phyloP scores from a whole-genome alignment of 768 basidiomycete genomes.

The Pleurotus salmoneostramineus region DNA sequence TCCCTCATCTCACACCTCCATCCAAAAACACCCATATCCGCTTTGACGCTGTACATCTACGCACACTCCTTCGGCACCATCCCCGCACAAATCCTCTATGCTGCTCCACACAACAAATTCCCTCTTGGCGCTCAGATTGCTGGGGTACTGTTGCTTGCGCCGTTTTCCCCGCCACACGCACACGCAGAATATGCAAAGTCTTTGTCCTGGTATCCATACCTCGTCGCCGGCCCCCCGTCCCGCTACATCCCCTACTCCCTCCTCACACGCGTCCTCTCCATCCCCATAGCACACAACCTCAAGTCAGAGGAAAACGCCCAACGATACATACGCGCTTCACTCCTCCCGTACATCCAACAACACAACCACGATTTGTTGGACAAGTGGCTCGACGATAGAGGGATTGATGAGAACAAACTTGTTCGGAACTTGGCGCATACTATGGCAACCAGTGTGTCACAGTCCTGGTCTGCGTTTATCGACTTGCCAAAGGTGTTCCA shows the following conservation, averaged over 20 bases:
- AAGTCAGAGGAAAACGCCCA: slow-evolving; percentile 36
- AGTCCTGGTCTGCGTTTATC: slow-evolving; percentile 50
- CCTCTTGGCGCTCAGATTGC: slow-evolving; percentile 42
- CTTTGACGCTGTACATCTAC: slow-evolving; percentile 43
- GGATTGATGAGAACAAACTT: slow-evolving; percentile 37
- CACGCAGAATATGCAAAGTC: slow-evolving; percentile 41
- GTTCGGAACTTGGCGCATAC: slow-evolving; percentile 37
- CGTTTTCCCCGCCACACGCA: slow-evolving; percentile 42
- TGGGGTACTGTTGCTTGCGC: slow-evolving; percentile 43
- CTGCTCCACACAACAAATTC: slow-evolving; percentile 45
- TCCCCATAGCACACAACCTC: slow-evolving; percentile 29
- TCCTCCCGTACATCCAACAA: slow-evolving; percentile 29
- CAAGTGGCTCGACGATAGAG: slow-evolving; percentile 37
- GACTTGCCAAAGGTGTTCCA: slow-evolving; percentile 37
- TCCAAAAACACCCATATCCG: slow-evolving; percentile 25
- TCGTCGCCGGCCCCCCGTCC: slow-evolving; percentile 41
- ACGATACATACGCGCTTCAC: slow-evolving; percentile 27
- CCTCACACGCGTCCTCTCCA: slow-evolving; percentile 25
- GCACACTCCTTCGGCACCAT: slow-evolving; percentile 54
- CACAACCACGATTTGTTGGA: slow-evolving; percentile 27
- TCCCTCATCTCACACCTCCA: slow-evolving; percentile 48
- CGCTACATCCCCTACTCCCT: slow-evolving; percentile 38
- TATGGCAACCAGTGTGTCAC: slow-evolving; percentile 41
- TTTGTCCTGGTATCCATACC: slow-evolving; percentile 44
- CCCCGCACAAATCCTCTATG: slow-evolving; percentile 54